Evolutionary conservation across 768 basidiomycete species (phyloP), one percentile per base, ranked within the genome.

Genomic region (Terana coerulea): DNA sequence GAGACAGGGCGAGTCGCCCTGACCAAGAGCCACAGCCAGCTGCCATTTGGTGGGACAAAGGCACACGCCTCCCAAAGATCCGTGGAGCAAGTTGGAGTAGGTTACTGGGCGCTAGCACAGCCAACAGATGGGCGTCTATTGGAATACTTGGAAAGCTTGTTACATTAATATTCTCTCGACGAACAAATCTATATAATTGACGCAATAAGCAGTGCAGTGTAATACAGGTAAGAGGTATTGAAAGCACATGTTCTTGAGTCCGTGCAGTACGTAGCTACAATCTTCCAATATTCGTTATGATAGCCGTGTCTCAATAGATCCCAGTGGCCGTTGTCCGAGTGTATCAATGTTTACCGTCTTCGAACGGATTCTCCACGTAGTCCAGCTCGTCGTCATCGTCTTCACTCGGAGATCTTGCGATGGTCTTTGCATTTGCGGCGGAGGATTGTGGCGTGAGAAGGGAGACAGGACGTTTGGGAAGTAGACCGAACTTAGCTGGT

Each of bases 331-430:
- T n/a, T n/a, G n/a, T n/a, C n/a, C n/a, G n/a, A n/a, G n/a, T n/a
- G n/a, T n/a, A n/a, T 33, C 35, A 47, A 28, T 40, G 31, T 19
- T 41, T 63, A 17, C 28, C 54, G 33, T 86, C 83, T 51, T 88
- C 85, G 54, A 89, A 89, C 30, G 86, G 86, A 59, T 81, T 87
- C 74, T 87, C 84, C 3, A 78, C 75, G 64, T 86, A 88, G 65
- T 87, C 86, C 57, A 86, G 60, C n/a, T 79, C 82, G 49, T 82
- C 81, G 2, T 44, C 31, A 17, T 40, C 44, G 36, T 58, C 51
- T 41, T 55, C 44, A 29, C 36, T n/a, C 34, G 37, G 46, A 29
- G 29, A 25, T 61, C 63, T 9, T 69, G 62, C 39, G 68, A 72
- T 17, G 75, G 61, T 5, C n/a, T 25, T 39, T 2, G 49, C 37